Conservation (phyloP, 768 basidiomycete species). For the Neoboletus subvelutipes region DNA sequence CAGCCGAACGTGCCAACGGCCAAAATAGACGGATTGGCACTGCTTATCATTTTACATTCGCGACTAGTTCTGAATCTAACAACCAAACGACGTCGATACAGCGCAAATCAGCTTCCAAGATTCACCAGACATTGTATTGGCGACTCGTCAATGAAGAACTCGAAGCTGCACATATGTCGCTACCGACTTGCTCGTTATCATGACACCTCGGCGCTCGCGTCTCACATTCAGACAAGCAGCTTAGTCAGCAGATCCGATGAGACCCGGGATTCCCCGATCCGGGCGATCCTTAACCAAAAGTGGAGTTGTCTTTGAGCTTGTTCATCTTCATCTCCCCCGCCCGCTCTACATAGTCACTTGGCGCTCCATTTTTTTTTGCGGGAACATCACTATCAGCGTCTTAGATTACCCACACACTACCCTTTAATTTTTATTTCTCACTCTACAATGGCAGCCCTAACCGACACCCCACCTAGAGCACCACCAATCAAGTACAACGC, state of each 20-base stretch:
- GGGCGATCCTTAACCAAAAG: background rate
- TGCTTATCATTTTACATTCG: background rate
- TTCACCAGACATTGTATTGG: background rate
- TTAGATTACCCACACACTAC: conserved; percentile 16
- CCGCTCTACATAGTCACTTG: background rate
- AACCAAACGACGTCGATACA: background rate
- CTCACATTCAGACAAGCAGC: too few relatives aligned
- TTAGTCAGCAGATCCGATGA: background rate
- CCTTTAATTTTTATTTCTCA: too few relatives aligned
- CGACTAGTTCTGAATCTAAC: background rate
- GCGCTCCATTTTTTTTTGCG: background rate
- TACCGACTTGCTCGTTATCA: background rate
- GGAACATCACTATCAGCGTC: conserved; percentile 15
- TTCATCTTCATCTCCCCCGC: conserved; percentile 14
- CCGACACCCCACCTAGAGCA: conserved; percentile 62
- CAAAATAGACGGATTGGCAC: conserved; percentile 8
- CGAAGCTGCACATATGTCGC: background rate
- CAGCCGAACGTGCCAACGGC: background rate
- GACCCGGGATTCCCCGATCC: background rate
- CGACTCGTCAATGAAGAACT: background rate
- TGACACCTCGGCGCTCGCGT: too few relatives aligned
- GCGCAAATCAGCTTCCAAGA: conserved; percentile 15
- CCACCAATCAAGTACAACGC: conserved; percentile 71
- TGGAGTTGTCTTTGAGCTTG: background rate
- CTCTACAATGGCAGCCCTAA: conserved; percentile 27